Evolutionary conservation across 2,329 filamentous ascomycete genomes (phyloP), one percentile per base, ranked within the genome.

Genomic region (Curvularia sp.): DNA sequence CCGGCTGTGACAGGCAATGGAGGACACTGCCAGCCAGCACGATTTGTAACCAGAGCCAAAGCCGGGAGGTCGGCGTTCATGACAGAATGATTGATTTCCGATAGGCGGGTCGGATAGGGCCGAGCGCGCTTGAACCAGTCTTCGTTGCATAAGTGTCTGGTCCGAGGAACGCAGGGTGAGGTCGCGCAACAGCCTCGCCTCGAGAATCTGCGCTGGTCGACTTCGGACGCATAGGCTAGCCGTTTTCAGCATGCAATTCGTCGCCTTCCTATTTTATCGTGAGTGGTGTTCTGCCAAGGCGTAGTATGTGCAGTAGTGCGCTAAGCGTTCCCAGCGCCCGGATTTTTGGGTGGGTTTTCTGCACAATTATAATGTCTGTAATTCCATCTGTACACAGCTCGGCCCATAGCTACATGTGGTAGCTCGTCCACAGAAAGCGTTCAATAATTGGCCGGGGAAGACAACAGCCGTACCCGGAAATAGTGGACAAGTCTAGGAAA

Each of bases 301-400:
- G 18, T 25, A 27, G 42, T 13, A 39, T 18, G 49, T 42, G 21
- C 49, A 46, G 49, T 43, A 30, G 54, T 45, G 47, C 34, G 15
- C 18, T 47, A 55, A 58, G 51, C 51, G 55, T 55, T 55, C 39
- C 55, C 46, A 58, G n/a, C 32, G 55, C 51, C 55, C 46, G 55
- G 51, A 34, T 50, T 21, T 55, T 39, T 42, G 39, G 34, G 46
- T 46, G 46, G 55, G 45, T 32, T 55, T 49, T 27, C 32, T 55
- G 46, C 27, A 39, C 49, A 41, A 41, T 34, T 25, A 46, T 39
- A 58, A 53, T 51, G 47, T 50, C 34, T 23, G 42, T 34, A 28
- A 41, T 55, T 28, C 34, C 52, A 50, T 25, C 50, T 43, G 41
- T 13, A 27, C 41, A 39, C 46, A 41, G 30, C 21, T 48, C 42